These are phyloP conservation scores for Penicillium riverlandense DNA, from an alignment of 495 filamentous ascomycete genomes.

Conservation along the genomic window DNA sequence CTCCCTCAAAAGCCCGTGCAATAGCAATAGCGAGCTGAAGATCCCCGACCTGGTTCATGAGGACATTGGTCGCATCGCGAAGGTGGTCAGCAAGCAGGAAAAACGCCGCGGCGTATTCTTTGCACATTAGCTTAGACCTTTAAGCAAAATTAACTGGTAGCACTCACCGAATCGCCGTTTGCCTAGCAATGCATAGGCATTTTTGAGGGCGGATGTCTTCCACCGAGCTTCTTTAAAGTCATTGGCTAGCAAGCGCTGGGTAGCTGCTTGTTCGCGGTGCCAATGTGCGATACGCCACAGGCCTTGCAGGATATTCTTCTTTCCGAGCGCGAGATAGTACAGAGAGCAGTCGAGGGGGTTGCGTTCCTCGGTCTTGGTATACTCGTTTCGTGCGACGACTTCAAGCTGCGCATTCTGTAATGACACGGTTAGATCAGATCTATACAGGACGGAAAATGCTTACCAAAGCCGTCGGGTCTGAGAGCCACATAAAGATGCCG, in stretches of 20 bases:
- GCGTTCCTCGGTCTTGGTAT: conserved; percentile 77
- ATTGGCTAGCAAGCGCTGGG: conserved; percentile 69
- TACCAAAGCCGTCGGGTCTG: conserved; percentile 68
- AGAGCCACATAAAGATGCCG: conserved; percentile 94
- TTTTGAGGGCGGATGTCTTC: conserved; percentile 89
- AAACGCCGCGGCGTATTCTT: conserved; percentile 92
- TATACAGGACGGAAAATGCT: conserved; percentile 17
- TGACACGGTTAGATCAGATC: conserved; percentile 12
- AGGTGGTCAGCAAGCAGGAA: conserved; percentile 87
- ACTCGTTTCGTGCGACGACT: conserved; percentile 83
- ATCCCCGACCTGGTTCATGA: conserved; percentile 77
- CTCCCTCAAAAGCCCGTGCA: conserved; percentile 82
- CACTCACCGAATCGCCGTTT: conserved; percentile 75
- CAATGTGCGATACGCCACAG: conserved; percentile 94
- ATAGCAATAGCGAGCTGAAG: conserved; percentile 88
- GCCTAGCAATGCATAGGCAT: conserved; percentile 93
- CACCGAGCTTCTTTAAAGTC: conserved; percentile 82
- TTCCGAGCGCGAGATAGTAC: conserved; percentile 83
- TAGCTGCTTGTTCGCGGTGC: conserved; percentile 78
- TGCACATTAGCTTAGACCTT: conserved; percentile 1
- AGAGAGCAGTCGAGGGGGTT: conserved; percentile 93
- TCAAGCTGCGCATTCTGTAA: conserved; percentile 73
- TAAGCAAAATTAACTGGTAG: not conserved
- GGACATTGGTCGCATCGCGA: conserved; percentile 77
- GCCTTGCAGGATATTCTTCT: conserved; percentile 86